A percentile compares a stretch with the other conserved stretches of the same genome.
phyloP scores from a whole-genome alignment of 1,284 basidiomycete species.

The Marasmius sp. region DNA sequence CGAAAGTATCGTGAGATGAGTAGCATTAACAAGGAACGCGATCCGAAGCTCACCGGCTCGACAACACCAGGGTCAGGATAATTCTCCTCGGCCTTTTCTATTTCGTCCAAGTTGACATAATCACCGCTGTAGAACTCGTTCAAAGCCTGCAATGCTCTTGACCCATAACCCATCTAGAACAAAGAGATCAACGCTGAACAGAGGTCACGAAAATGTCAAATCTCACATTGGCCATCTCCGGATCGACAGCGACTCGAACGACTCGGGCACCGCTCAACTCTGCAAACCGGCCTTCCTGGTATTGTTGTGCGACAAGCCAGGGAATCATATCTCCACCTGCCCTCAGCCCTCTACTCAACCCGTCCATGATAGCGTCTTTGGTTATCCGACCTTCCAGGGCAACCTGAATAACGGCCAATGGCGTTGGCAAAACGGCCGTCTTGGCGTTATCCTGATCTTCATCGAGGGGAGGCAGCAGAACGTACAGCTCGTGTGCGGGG shows the following conservation, averaged over 20 bases:
- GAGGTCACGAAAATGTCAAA: background rate
- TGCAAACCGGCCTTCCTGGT: slow-evolving; percentile 96
- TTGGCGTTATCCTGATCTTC: slow-evolving; percentile 71
- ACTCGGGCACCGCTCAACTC: slow-evolving; percentile 88
- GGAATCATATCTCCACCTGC: slow-evolving; percentile 98
- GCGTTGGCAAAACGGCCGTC: slow-evolving; percentile 70
- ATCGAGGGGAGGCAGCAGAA: slow-evolving; percentile 88
- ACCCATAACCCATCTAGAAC: slow-evolving; percentile 94
- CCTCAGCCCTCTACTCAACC: slow-evolving; percentile 75
- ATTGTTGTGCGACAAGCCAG: slow-evolving; percentile 95
- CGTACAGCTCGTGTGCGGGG: slow-evolving; percentile 95
- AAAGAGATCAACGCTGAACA: slow-evolving; percentile 7
- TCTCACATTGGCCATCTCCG: slow-evolving; percentile 86
- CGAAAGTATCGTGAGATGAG: background rate
- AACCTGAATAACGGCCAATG: slow-evolving; percentile 93
- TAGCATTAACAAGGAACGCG: background rate
- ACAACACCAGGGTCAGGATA: background rate
- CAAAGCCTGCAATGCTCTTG: slow-evolving; percentile 85
- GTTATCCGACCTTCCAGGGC: slow-evolving; percentile 95
- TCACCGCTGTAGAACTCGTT: slow-evolving; percentile 93
- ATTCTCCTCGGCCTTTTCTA: slow-evolving; percentile 32
- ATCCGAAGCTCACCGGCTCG: background rate
- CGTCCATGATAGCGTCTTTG: slow-evolving; percentile 84
- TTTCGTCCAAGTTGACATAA: slow-evolving; percentile 88
- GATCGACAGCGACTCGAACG: slow-evolving; percentile 96